Evolutionary conservation across 192 early-diverging fungal species (phyloP), one percentile per base, ranked within the genome.

Genomic region (Linnemannia elongata): DNA sequence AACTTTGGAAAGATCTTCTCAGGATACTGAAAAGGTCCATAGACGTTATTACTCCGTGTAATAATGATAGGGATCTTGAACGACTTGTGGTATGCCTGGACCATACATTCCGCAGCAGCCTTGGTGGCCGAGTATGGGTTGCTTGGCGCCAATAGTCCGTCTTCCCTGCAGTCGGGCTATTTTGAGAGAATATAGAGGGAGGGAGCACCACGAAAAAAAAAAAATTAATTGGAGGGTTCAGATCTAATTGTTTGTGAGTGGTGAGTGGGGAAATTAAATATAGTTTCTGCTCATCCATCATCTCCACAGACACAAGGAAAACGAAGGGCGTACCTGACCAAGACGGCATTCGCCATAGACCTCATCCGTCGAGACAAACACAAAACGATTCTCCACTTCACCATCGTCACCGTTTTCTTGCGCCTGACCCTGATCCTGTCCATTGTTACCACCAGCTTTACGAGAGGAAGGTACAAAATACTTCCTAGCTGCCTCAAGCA

Each of bases 1-100:
- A 97, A 96, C 86, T 96, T 97, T 30, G 96, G 94, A 42, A 95
- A 96, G 70, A 97, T 93, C 87, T 97, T 97, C 83, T 97, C 96
- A 41, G 96, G 96, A 79, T 95, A 97, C 81, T 96, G 95, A 69
- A 92, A 91, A 6, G 95, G 95, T 18, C 96, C 96, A 83, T 94
- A 97, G 13, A 97, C 92, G 81, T 97, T 97, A 87, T 95, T 96
- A 78, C 91, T 92, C 24, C 96, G 92, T 10, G 95, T 96, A 81
- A 97, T 96, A 80, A 97, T 93, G 12, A 93, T 92, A 35, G 96
- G 96, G 13, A 96, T 72, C 1, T 93, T 91, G 80, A 96, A 97
- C 2, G 95, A 96, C 80, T 94, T 96, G 78, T 93, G 83, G 81
- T 97, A 97, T 0, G 96, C 93, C 66, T 91, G 91, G 7, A 94